Base-by-base conservation (phyloP, 352 stramenopile species). In the Thalassiosira exigua region DNA sequence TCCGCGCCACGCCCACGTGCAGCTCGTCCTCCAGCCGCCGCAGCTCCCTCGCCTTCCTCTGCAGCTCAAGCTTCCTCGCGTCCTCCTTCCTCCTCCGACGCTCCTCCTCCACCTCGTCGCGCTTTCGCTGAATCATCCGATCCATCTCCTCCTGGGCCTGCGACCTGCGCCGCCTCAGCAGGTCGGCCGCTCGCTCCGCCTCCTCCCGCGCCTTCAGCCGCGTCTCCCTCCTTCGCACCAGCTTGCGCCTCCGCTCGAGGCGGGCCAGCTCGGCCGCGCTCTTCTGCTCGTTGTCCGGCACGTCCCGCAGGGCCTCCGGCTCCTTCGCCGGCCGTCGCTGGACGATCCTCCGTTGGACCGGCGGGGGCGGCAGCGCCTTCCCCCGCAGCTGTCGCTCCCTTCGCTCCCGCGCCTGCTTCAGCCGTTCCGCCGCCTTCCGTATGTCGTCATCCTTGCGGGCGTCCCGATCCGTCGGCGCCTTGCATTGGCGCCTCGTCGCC, bases 221-320 rank as follows among this genome's bases (percentile, higher is more conserved):
- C n/a, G 39, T 64, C 52, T 74, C 58, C 58, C 66, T 24, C 21
- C 66, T n/a, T n/a, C n/a, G 51, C 12, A 82, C 14, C 14, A 82
- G 27, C 61, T 82, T 76, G 32, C 51, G 21, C 2, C 59, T 46
- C 53, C 65, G 58, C 51, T 70, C 19, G 36, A 71, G 30, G 29
- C 48, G 54, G n/a, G 39, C 46, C 24, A 27, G 17, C 24, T 80
- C 61, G 3, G 21, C 21, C 41, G 30, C 30, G 42, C 17, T 70
- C 29, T 32, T 41, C 26, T 44, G 42, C 19, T 67, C 53, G 58
- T 69, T 71, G 22, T 50, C 67, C 30, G 36, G 24, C 1, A 70
- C 30, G 36, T 2, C n/a, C 3, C 21, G 14, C 36, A 69, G 33
- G 17, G 39, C 46, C 44, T 33, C n/a, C 2, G 51, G 30, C 44